Evolutionary conservation across 2,329 filamentous ascomycete genomes (phyloP), one percentile per base, ranked within the genome.

Genomic region (Sclerotinia nivalis): DNA sequence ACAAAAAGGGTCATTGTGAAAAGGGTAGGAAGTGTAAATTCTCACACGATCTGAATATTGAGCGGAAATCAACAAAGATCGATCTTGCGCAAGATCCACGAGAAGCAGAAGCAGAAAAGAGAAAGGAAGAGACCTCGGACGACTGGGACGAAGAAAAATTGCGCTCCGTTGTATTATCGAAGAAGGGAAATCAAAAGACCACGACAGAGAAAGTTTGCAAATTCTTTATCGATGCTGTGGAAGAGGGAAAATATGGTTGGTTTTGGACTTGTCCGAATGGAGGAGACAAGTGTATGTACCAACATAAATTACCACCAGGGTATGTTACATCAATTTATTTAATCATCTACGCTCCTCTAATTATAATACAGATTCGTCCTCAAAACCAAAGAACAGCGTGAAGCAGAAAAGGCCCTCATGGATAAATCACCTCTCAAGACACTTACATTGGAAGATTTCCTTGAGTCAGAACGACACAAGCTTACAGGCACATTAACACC

Each of bases 121-220:
- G 96, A 84, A 94, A 96, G 84, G 87, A 88, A 75, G 96, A 99
- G 81, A 96, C 92, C 2, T 97, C 96, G 81, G 93, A 93, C 47
- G 91, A 97, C 78, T 99, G 96, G 96, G 95, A 98, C 79, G 96
- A 99, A 80, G 95, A 96, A 80, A 97, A 98, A 82, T 83, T 99
- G 77, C 88, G 92, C 76, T 91, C 90, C 69, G 96, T 99, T 49
- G 93, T 99, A 34, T 76, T 96, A 79, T 96, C 92, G 77, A 99
- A 99, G 84, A 97, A 99, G 81, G 96, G 96, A 66, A 99, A 99
- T 81, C 96, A 97, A 71, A 89, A 91, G 80, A 97, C 94, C 31
- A 92, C 92, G 7, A 99, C 96, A 60, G 96, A 99, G 80, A 99
- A 98, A 83, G 96, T 99, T 75, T 99, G 96, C 92, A 99, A 98